phyloP scores from a whole-genome alignment of 345 rosid species.

The Euphorbia pulcherrima region DNA sequence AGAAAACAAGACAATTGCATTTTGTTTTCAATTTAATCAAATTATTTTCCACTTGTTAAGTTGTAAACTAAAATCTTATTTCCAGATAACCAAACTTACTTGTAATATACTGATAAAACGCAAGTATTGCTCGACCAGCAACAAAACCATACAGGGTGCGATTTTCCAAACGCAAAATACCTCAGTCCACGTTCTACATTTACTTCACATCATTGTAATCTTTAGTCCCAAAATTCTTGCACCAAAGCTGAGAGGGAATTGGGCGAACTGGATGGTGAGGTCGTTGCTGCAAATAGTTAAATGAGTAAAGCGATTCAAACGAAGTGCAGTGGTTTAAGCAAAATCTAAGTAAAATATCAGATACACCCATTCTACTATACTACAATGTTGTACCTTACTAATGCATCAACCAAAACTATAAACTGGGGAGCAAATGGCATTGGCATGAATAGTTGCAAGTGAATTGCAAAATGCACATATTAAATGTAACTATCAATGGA shows the following conservation, averaged over 20 bases:
- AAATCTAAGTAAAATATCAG: background rate
- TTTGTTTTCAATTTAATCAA: constrained; percentile 7
- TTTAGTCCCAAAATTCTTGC: constrained; percentile 94
- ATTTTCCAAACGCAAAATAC: constrained; percentile 14
- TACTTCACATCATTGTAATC: constrained; percentile 44
- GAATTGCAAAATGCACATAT: too few relatives aligned
- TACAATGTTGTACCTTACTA: background rate
- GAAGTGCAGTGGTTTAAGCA: background rate
- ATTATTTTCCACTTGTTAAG: background rate
- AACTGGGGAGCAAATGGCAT: background rate
- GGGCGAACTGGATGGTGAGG: constrained; percentile 93
- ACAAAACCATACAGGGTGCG: background rate
- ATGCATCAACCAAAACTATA: background rate
- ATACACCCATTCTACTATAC: background rate
- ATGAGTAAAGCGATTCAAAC: background rate
- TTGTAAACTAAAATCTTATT: constrained; percentile 9
- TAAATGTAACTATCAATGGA: too few relatives aligned
- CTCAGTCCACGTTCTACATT: background rate
- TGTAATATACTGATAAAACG: background rate
- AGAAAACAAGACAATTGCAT: background rate
- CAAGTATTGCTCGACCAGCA: constrained; percentile 4
- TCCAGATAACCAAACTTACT: constrained; percentile 3
- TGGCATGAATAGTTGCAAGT: background rate
- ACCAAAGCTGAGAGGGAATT: constrained; percentile 97
- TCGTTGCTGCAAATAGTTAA: constrained; percentile 68